Evolutionary conservation across 805 yeast species (phyloP), one percentile per base, ranked within the genome.

Genomic region (Spathaspora sp.): DNA sequence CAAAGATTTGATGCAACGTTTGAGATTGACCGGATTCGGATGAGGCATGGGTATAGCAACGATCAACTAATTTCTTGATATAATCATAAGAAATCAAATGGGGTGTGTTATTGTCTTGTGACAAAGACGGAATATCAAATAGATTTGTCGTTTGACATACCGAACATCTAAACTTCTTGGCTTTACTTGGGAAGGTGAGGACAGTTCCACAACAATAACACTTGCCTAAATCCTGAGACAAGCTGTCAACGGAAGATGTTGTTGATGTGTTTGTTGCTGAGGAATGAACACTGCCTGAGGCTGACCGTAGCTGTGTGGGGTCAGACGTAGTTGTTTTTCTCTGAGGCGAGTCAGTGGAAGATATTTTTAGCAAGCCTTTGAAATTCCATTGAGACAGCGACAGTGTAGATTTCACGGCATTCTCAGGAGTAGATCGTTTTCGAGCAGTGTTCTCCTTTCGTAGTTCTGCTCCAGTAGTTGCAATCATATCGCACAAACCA

Each of bases 111-210:
- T 11, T 31, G 45, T 16, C 42, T 45, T 31, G 17, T 39, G 16
- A 2, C 16, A 40, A 12, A 20, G 42, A 17, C 48, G 59, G 26
- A 10, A 47, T 55, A 8, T 52, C 56, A 16, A 71, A 47, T 11
- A 69, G 54, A 31, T 71, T 69, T 1, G 82, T 81, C 5, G 85
- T 77, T 38, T 72, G 75, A 59, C 96, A 88, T 3, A 81, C 72
- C 0, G 83, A 72, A 60, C 96, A 88, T 52, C 79, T 77, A 61
- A 80, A 83, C 51, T 73, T 73, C n/a, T 51, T 39, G 9, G 67
- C 52, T 14, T 54, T 58, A 23, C 54, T 57, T 1, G 72, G 69
- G 47, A 65, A 67, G 1, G 69, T 58, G 20, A 73, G 55, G 1
- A 72, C 52, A 2, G 69, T 66, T 5, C 72, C 73, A 55, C 78